Evolutionary conservation across 306 rosid genomes (phyloP), one percentile per base, ranked within the genome.

Genomic region (Oemleria cerasiformis): DNA sequence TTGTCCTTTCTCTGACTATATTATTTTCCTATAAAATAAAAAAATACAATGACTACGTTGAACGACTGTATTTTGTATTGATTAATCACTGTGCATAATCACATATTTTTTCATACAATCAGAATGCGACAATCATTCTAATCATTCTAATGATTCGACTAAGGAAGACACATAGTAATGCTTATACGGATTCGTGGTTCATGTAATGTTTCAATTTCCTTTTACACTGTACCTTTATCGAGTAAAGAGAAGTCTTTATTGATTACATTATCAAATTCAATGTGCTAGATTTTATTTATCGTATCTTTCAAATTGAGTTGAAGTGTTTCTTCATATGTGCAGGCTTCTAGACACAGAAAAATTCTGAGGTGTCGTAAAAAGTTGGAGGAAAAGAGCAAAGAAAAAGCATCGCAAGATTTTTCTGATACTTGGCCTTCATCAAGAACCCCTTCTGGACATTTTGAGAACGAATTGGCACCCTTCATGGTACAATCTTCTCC

Each of bases 381-480:
- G 44, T 34, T 82, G 70, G 84, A 77, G 64, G 81, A 71, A 55
- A 88, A 73, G 79, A 79, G 72, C 23, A 81, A 82, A 77, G 91
- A 60, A 54, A 83, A 82, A 21, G 34, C 63, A 12, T 30, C 77
- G 73, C 89, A 76, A 78, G 88, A 82, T 49, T 57, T 71, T 73
- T 83, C 79, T 85, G 83, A 86, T 53, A 74, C 73, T 70, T 85
- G 89, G 92, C 76, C 92, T 76, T 74, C 91, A 63, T 79, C 91
- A 61, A 72, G 76, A 53, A 79, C 65, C 68, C 76, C 71, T 6
- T 75, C 88, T 14, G 73, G 74, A 75, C 92, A 84, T 44, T 81
- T 78, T 78, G 84, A 85, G 82, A 89, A 76, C 83, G 85, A 82
- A 68, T 15, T 80, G 78, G 75, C 80, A 40, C 66, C 80, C 73